phyloP scores from a whole-genome alignment of 768 basidiomycete species.

The Favolaschia claudopus region DNA sequence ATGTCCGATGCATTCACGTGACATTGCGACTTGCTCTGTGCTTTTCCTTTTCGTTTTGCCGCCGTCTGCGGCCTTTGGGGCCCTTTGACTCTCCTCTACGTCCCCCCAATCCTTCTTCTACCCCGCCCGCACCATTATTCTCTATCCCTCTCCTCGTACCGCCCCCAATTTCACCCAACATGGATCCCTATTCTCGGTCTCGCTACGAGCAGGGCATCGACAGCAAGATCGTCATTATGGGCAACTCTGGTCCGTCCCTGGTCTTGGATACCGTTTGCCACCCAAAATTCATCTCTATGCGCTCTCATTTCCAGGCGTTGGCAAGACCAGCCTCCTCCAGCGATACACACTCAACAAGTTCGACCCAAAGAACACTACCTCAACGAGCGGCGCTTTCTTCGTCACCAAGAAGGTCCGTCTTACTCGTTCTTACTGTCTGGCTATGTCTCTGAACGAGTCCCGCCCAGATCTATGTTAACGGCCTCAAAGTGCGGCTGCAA shows the following conservation, averaged over 20 bases:
- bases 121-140: no score
- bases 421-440: background rate
- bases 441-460: background rate
- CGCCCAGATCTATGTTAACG: conserved; percentile 62
- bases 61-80: conserved; percentile 58
- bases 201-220: conserved; percentile 87
- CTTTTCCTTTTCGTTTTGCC: conserved; percentile 31
- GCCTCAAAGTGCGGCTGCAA: conserved; percentile 85
- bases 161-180: no score
- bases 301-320: conserved; percentile 66
- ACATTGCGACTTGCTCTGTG: background rate
- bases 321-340: conserved; percentile 90
- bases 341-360: conserved; percentile 93
- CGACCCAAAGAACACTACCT: conserved; percentile 86
- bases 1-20: background rate
- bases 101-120: no score
- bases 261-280: no score
- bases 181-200: conserved; percentile 72
- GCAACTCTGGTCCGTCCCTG: conserved; percentile 62
- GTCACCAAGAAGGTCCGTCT: conserved; percentile 83
- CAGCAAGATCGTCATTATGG: conserved; percentile 96
- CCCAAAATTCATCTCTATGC: background rate
- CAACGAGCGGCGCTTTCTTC: conserved; percentile 93
- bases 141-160: no score
- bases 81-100: conserved; percentile 29